Evolutionary conservation across 2,329 filamentous ascomycete genomes (phyloP).

Genomic region (Venturia effusa): DNA sequence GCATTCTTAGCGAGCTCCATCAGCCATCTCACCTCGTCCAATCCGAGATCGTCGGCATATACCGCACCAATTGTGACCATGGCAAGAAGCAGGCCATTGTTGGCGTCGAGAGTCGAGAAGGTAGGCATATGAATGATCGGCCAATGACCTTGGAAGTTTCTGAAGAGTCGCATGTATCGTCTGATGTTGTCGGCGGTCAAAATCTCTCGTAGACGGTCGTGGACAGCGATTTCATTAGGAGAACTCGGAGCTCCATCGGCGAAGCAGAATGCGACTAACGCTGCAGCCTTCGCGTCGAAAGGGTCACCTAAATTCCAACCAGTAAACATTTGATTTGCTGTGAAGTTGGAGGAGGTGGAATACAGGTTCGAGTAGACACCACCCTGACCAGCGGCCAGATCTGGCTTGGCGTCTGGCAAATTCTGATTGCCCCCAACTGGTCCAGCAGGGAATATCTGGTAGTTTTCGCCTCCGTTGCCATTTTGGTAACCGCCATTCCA

Average conservation of each 20-base stretch:
- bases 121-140: conserved; percentile 62
- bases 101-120: conserved; percentile 55
- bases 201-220: conserved; percentile 42
- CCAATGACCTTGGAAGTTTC: conserved; percentile 64
- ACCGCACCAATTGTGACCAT: conserved; percentile 67
- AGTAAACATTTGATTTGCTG: conserved; percentile 15
- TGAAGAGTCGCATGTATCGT: conserved; percentile 60
- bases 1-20: conserved; percentile 53
- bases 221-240: conserved; percentile 33
- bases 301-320: conserved; percentile 36
- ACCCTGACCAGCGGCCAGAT: conserved; percentile 2
- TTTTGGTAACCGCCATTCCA: neutral
- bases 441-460: neutral
- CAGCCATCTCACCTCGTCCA: conserved; percentile 54
- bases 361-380: conserved; percentile 5
- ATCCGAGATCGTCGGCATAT: conserved; percentile 54
- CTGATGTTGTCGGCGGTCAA: conserved; percentile 59
- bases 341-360: conserved; percentile 5
- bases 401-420: neutral
- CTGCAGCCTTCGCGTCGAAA: conserved; percentile 34
- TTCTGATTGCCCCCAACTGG: neutral
- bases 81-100: conserved; percentile 55
- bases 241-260: conserved; percentile 25
- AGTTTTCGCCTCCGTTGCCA: neutral
- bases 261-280: conserved; percentile 41